Evolutionary conservation across 2,329 filamentous ascomycete species (phyloP).

Genomic region (Ophiostoma ips): DNA sequence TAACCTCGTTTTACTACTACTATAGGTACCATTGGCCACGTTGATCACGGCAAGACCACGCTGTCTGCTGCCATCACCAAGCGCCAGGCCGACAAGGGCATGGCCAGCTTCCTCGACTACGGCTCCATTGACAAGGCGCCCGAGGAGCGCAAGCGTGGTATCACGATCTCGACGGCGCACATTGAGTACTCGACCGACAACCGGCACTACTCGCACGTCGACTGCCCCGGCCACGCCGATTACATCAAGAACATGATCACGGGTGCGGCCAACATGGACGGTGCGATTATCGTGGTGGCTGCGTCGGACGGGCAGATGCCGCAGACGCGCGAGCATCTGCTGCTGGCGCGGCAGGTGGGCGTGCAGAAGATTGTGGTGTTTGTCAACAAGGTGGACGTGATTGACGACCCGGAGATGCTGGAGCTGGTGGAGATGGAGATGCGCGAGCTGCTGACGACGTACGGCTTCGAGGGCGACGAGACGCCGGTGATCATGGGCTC

Average conservation of each 20-base stretch:
- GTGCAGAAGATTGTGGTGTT: constrained; percentile 97
- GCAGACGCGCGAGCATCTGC: constrained; percentile 95
- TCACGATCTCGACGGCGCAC: constrained; percentile 96
- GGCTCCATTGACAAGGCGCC: constrained; percentile 97
- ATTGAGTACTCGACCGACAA: constrained; percentile 94
- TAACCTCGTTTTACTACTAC: background rate
- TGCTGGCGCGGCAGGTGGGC: constrained; percentile 95
- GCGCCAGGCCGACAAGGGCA: constrained; percentile 86
- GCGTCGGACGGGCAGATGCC: constrained; percentile 99
- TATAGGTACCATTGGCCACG: constrained; percentile 83
- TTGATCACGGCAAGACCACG: constrained; percentile 99
- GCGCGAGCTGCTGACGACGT: constrained; percentile 84
- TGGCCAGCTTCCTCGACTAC: constrained; percentile 93
- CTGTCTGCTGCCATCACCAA: constrained; percentile 98
- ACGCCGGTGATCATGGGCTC: constrained; percentile 96
- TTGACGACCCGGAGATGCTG: constrained; percentile 98
- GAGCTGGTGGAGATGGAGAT: constrained; percentile 99
- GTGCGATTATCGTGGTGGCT: constrained; percentile 95
- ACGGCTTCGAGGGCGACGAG: constrained; percentile 96
- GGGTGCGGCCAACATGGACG: constrained; percentile 98
- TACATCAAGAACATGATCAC: constrained; percentile 99
- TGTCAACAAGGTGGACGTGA: constrained; percentile 97
- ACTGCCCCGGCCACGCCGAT: constrained; percentile 99
- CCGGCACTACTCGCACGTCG: constrained; percentile 98
- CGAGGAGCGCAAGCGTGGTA: constrained; percentile 99